phyloP scores from a whole-genome alignment of 768 basidiomycete genomes.

The Udeniomyces megalosporus region DNA sequence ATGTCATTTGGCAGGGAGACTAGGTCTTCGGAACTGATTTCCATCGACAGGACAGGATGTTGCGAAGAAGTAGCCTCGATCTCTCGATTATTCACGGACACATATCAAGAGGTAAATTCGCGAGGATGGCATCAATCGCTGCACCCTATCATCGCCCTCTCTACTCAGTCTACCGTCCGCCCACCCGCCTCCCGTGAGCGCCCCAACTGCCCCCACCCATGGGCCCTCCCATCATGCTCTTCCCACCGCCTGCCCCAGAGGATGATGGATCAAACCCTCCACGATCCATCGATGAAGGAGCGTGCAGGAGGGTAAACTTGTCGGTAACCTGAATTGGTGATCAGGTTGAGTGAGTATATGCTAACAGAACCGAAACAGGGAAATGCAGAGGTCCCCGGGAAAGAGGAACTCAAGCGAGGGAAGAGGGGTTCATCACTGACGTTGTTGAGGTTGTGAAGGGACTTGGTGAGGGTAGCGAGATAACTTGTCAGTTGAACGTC shows the following conservation, averaged over 20 bases:
- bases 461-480: conserved; percentile 74
- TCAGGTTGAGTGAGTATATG: neutral
- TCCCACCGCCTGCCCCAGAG: neutral
- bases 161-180: neutral
- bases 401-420: neutral
- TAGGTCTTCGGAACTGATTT: too few relatives aligned
- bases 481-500: conserved; percentile 87
- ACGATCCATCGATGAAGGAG: neutral
- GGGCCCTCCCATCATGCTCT: neutral
- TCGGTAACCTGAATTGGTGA: conserved; percentile 1
- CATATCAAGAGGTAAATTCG: too few relatives aligned
- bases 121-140: too few relatives aligned
- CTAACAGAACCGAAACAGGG: too few relatives aligned
- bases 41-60: too few relatives aligned
- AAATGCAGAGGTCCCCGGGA: neutral
- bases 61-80: too few relatives aligned
- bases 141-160: too few relatives aligned
- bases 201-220: neutral
- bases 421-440: conserved; percentile 40
- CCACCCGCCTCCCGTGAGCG: neutral
- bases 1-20: too few relatives aligned
- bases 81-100: too few relatives aligned
- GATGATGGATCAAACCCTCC: neutral
- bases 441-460: conserved; percentile 71
- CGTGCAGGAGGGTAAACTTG: conserved; percentile 9